Conservation (phyloP, 768 basidiomycete species). For the Russula foetens region DNA sequence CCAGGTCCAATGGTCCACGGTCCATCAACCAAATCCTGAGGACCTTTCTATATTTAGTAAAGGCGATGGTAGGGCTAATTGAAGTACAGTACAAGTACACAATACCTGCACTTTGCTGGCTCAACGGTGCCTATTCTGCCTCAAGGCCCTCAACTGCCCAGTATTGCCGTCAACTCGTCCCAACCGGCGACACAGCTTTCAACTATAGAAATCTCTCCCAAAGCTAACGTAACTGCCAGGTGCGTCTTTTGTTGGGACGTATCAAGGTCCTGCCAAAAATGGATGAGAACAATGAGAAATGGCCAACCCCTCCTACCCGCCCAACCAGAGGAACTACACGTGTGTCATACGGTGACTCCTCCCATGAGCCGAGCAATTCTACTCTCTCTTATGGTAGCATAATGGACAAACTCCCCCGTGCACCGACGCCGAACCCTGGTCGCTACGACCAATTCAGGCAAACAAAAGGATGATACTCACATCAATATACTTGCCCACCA, state of each 20-base stretch:
- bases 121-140: constrained; percentile 4
- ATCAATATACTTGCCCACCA: constrained; percentile 16
- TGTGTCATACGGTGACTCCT: constrained; percentile 1
- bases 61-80: neutral
- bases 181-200: constrained; percentile 17
- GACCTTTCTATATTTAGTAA: constrained; percentile 3
- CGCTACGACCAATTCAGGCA: constrained; percentile 10
- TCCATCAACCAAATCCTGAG: neutral
- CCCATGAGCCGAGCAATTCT: neutral
- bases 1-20: constrained; percentile 11
- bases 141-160: neutral
- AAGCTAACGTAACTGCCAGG: constrained; percentile 12
- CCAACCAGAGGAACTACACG: neutral
- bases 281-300: constrained; percentile 17
- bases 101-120: neutral
- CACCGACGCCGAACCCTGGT: neutral
- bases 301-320: neutral
- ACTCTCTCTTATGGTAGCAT: neutral
- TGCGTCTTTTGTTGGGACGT: constrained; percentile 5
- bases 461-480: constrained; percentile 16
- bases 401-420: neutral
- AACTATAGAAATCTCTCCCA: constrained; percentile 18
- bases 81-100: too few relatives aligned
- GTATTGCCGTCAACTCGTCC: constrained; percentile 6
- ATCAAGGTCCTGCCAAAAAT: constrained; percentile 15